Evolutionary conservation across 2,329 filamentous ascomycete species (phyloP), one percentile per base, ranked within the genome.

Genomic region (Diaporthe citriasiana): DNA sequence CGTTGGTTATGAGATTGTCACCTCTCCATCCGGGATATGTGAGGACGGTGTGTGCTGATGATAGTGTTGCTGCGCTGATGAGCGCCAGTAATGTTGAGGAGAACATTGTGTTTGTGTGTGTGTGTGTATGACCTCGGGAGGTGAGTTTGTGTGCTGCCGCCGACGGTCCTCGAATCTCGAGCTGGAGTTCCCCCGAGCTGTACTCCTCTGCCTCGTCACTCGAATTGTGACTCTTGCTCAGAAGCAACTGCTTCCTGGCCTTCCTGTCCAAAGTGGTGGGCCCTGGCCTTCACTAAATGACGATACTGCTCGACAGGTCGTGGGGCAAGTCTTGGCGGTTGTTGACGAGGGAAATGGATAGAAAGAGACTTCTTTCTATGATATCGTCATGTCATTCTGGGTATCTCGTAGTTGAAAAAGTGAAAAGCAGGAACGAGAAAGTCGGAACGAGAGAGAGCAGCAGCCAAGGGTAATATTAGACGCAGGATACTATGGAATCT

Each of bases 21-120:
- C 95, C 95, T 89, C 95, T 86, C 92, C 93, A 96, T 78, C 93
- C 94, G 0, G 95, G 95, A 81, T 97, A 97, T 76, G 92, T 92
- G 82, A 97, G 93, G 80, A 97, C 89, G n/a, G 89, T 93, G 82
- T 97, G 94, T n/a, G 92, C 91, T 45, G 88, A 85, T 76, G 87
- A 86, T 78, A 92, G 77, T 53, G 74, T 56, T 74, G 86, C 83
- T 74, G 87, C 87, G 77, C 86, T 79, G 80, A 84, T 80, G 73
- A 89, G 76, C 72, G 85, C 81, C 76, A 86, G 74, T 74, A 86
- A 76, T 80, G 85, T 79, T 79, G 87, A 87, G 71, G 83, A 81
- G 72, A 85, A 79, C 88, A 90, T 90, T 33, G 77, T 84, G 82
- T 65, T 45, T 56, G 71, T 76, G 51, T 68, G 45, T 73, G 51